Conservation (phyloP, 345 rosid genomes). For the Murraya koenigii region DNA sequence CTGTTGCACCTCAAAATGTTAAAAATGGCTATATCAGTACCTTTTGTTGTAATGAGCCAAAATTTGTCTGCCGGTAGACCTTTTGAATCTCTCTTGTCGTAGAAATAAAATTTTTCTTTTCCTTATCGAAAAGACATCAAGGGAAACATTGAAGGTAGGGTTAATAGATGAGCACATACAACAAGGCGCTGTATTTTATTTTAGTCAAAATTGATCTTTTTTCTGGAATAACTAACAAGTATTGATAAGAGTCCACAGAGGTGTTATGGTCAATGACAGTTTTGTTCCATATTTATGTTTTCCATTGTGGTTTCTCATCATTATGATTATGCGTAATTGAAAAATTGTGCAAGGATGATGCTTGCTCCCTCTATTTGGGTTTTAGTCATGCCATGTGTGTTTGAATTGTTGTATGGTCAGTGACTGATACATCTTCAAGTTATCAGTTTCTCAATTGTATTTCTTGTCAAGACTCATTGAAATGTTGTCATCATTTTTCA, state of each 20-base stretch:
- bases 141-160: background rate
- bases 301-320: background rate
- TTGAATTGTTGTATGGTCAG: background rate
- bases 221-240: background rate
- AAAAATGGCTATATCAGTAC: background rate
- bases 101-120: background rate
- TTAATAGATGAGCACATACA: background rate
- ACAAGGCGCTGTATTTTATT: background rate
- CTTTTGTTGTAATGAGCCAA: background rate
- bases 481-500: slow-evolving; percentile 25
- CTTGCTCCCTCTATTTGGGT: background rate
- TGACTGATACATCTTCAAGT: slow-evolving; percentile 2
- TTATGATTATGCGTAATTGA: background rate
- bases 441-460: slow-evolving; percentile 5
- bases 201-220: background rate
- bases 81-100: background rate
- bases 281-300: background rate
- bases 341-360: background rate
- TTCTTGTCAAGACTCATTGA: background rate
- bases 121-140: background rate
- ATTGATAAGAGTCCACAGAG: background rate
- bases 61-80: background rate
- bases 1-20: background rate
- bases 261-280: background rate
- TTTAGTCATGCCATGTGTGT: background rate